Evolutionary conservation across 1,139 yeast genomes (phyloP).

Genomic region (Diutina ranongensis): DNA sequence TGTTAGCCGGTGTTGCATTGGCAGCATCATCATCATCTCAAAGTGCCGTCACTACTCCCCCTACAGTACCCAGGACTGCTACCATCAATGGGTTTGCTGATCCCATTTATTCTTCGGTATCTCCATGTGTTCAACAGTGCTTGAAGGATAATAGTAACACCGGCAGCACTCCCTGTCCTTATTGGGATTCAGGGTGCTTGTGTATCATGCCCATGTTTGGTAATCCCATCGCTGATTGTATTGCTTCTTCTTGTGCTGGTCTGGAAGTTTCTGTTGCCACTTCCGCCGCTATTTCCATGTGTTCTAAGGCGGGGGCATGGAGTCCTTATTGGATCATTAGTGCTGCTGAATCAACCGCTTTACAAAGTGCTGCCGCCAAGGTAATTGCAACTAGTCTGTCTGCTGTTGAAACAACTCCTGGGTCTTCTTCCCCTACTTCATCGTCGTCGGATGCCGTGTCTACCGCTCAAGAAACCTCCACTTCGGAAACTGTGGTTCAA

Average conservation of each 20-base stretch:
- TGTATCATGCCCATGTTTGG: constrained; percentile 11
- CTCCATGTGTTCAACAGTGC: constrained; percentile 9
- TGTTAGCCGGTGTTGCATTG: constrained; percentile 7
- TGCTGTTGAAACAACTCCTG: neutral
- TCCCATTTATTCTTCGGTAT: constrained; percentile 9
- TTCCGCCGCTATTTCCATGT: neutral
- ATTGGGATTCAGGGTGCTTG: constrained; percentile 13
- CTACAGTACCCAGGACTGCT: constrained; percentile 11
- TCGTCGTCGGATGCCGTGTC: neutral
- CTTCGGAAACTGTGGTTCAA: neutral
- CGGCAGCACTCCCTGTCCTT: constrained; percentile 12
- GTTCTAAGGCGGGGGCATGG: neutral
- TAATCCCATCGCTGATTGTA: constrained; percentile 10
- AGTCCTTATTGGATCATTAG: neutral
- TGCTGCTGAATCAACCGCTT: neutral
- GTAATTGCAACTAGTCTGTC: neutral
- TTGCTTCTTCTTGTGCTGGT: constrained; percentile 7
- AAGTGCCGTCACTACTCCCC: constrained; percentile 10
- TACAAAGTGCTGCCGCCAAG: constrained; percentile 1
- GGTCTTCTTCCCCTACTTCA: neutral
- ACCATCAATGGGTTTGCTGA: constrained; percentile 13
- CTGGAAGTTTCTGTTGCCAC: neutral
- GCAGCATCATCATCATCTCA: constrained; percentile 8
- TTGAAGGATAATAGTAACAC: neutral
- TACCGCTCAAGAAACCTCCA: neutral